Evolutionary conservation across 225 moss, liverwort and hornwort species (phyloP).

Genomic region (Bryoerythrophyllum caledonicum): DNA sequence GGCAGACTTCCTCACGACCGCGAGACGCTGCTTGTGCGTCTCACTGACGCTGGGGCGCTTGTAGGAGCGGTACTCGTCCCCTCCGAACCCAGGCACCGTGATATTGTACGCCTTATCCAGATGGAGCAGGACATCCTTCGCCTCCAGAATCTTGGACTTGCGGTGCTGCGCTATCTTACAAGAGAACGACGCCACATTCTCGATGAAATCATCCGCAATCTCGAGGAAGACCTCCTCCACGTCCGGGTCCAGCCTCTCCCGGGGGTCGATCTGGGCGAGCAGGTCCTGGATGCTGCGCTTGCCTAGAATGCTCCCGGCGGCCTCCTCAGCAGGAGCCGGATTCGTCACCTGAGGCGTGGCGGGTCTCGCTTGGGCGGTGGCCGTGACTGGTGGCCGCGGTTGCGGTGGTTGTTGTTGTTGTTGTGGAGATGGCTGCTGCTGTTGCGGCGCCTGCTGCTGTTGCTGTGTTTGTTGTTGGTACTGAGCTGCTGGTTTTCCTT

Average conservation of each 20-base stretch:
- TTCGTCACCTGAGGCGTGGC: slow-evolving; percentile 36
- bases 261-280: slow-evolving; percentile 86
- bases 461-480: slow-evolving; percentile 31
- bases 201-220: slow-evolving; percentile 93
- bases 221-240: slow-evolving; percentile 92
- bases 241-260: slow-evolving; percentile 84
- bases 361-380: slow-evolving; percentile 56
- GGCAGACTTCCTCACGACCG: slow-evolving; percentile 81
- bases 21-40: slow-evolving; percentile 91
- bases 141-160: slow-evolving; percentile 77
- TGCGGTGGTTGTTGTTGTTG: slow-evolving; percentile 19
- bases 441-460: slow-evolving; percentile 31
- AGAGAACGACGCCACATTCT: slow-evolving; percentile 87
- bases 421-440: slow-evolving; percentile 54
- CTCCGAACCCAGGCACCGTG: slow-evolving; percentile 90
- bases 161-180: slow-evolving; percentile 88
- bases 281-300: slow-evolving; percentile 96
- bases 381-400: slow-evolving; percentile 15
- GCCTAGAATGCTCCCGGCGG: slow-evolving; percentile 80
- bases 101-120: slow-evolving; percentile 85
- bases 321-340: slow-evolving; percentile 22
- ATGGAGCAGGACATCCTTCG: slow-evolving; percentile 89
- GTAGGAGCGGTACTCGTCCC: slow-evolving; percentile 87
- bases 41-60: slow-evolving; percentile 77
- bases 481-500: slow-evolving; percentile 32